Conservation (phyloP, 2,329 filamentous ascomycete genomes). For the Fusarium euwallaceae region DNA sequence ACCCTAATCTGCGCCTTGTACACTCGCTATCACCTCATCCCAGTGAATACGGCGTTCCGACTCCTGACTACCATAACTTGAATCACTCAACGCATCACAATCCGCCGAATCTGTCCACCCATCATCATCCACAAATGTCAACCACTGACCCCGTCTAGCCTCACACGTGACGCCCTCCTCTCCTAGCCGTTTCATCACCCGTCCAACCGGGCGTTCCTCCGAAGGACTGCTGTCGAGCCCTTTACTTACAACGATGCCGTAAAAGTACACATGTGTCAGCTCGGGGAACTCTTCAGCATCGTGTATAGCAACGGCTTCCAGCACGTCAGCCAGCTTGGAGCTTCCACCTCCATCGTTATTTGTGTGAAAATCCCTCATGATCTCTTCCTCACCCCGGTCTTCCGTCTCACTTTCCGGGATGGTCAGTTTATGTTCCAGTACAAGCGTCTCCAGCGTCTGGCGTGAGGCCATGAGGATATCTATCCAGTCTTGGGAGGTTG, state of each 20-base stretch:
- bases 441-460: background rate
- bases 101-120: background rate
- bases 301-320: background rate
- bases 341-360: background rate
- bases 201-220: background rate
- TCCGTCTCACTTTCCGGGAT: background rate
- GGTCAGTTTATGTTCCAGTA: background rate
- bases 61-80: background rate
- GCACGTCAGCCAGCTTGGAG: background rate
- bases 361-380: background rate
- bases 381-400: background rate
- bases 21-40: background rate
- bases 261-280: conserved; percentile 12
- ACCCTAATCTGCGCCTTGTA: background rate
- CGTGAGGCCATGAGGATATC: background rate
- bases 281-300: rapidly evolving
- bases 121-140: background rate
- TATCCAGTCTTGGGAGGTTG: background rate
- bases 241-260: background rate
- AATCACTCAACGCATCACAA: background rate
- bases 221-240: rapidly evolving
- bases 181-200: conserved; percentile 5
- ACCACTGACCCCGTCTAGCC: conserved; percentile 30
- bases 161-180: conserved; percentile 3
- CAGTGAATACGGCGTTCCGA: background rate